Evolutionary conservation across 345 rosid genomes (phyloP), one percentile per base, ranked within the genome.

Genomic region (Salix exigua): DNA sequence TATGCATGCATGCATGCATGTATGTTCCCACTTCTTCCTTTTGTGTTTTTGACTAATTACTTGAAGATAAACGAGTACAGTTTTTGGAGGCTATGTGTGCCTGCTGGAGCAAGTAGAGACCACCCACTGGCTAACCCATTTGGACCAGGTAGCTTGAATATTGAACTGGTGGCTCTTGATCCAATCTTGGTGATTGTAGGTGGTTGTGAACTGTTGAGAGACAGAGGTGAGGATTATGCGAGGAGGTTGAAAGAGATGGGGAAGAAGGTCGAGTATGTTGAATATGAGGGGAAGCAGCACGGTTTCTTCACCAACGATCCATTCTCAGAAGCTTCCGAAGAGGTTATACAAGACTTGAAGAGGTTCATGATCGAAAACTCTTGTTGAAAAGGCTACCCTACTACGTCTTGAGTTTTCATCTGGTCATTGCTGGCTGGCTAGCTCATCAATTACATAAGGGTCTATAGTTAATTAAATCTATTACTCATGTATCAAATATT

Each of bases 61-160:
- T 17, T 37, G 18, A 9, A 61, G 17, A 11, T 58, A 37, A 33
- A 19, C 23, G 46, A 42, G 46, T 68, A 46, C 77, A 94, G 98
- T 73, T 92, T 94, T 82, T 94, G 98, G 98, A 92, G 96, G 86
- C 78, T 94, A 30, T 86, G 94, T 19, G 46, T 94, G 76, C 97
- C 98, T 2, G 25, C 38, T 31, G 94, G 90, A 66, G 94, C 83
- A 83, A 82, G 75, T 50, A 88, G 96, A 72, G 98, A 92, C 83
- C 93, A 91, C 77, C 92, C 87, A 44, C 78, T 86, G 67, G 93
- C 89, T 21, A 94, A 94, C 80, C 98, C 98, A 31, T 91, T 92
- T 61, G 98, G 96, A 73, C 90, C 92, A 1, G 66, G 4, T 37
- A 92, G 93, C 83, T 87, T 83, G 53, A 82, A 79, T 64, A 86